These are phyloP conservation scores for Tolypocladium album DNA, from an alignment of 2,329 filamentous ascomycete genomes.

Conservation along the genomic window DNA sequence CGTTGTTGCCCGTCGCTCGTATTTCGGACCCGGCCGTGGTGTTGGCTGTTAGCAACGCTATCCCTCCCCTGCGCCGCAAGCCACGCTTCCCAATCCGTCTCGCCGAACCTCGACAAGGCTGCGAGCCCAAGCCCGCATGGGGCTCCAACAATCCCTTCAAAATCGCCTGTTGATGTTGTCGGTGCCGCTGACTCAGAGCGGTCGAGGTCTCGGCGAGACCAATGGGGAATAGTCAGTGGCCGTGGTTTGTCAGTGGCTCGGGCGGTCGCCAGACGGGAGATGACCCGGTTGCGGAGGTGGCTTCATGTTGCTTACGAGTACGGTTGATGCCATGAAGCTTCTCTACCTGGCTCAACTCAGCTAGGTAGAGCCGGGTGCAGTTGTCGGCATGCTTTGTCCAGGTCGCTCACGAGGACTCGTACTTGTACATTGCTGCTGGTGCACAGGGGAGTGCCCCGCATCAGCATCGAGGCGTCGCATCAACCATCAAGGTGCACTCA, in stretches of 20 bases:
- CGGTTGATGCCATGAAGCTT: neutral
- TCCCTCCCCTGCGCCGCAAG: neutral
- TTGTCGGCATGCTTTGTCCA: neutral
- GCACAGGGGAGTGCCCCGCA: no score
- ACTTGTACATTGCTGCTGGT: no score
- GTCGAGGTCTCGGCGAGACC: constrained; percentile 3
- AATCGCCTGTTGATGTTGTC: neutral
- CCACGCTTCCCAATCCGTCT: constrained; percentile 4
- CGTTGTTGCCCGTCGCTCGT: neutral
- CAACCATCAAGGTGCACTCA: neutral
- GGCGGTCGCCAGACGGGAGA: neutral
- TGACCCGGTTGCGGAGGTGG: neutral
- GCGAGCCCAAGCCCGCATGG: neutral
- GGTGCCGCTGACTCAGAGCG: neutral
- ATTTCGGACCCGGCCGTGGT: no score
- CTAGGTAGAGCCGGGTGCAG: neutral
- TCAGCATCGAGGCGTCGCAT: no score
- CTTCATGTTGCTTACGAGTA: neutral
- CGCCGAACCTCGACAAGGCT: neutral
- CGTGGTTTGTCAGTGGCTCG: neutral
- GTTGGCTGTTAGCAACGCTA: neutral
- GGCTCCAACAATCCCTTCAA: neutral
- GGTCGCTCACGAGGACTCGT: neutral
- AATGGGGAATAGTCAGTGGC: constrained; percentile 4
- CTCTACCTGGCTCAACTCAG: neutral